phyloP scores from a whole-genome alignment of 2,329 filamentous ascomycete species.

The Fusarium humuli region DNA sequence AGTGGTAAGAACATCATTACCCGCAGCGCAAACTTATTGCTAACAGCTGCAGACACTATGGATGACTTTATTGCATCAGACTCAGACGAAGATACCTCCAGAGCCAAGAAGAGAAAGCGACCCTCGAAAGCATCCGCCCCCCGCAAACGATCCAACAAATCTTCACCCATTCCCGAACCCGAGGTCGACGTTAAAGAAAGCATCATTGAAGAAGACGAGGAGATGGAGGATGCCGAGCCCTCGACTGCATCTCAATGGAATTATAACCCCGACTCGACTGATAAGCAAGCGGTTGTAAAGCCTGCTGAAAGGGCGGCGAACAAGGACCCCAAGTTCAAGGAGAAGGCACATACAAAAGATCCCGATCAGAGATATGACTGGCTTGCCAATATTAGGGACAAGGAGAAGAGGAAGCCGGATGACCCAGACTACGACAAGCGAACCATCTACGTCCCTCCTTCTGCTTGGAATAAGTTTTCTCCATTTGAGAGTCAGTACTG shows the following conservation, averaged over 20 bases:
- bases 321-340: conserved; percentile 57
- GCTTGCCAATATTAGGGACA: conserved; percentile 87
- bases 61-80: conserved; percentile 90
- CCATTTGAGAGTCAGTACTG: conserved; percentile 98
- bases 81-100: conserved; percentile 72
- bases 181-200: conserved; percentile 53
- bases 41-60: conserved; percentile 69
- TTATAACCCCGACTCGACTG: conserved; percentile 63
- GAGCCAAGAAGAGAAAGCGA: conserved; percentile 82
- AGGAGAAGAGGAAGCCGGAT: conserved; percentile 80
- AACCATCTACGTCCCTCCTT: conserved; percentile 88
- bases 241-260: conserved; percentile 89
- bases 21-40: neutral
- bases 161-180: conserved; percentile 50
- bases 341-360: conserved; percentile 83
- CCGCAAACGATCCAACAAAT: conserved; percentile 72
- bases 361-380: conserved; percentile 90
- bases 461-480: conserved; percentile 84
- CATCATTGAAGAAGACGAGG: conserved; percentile 64
- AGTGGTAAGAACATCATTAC: conserved; percentile 59
- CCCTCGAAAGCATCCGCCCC: conserved; percentile 62
- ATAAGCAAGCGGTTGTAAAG: conserved; percentile 52
- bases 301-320: conserved; percentile 46
- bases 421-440: conserved; percentile 92
- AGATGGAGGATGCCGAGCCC: conserved; percentile 67